phyloP scores from a whole-genome alignment of 345 rosid genomes.

The Corchorus olitorius region DNA sequence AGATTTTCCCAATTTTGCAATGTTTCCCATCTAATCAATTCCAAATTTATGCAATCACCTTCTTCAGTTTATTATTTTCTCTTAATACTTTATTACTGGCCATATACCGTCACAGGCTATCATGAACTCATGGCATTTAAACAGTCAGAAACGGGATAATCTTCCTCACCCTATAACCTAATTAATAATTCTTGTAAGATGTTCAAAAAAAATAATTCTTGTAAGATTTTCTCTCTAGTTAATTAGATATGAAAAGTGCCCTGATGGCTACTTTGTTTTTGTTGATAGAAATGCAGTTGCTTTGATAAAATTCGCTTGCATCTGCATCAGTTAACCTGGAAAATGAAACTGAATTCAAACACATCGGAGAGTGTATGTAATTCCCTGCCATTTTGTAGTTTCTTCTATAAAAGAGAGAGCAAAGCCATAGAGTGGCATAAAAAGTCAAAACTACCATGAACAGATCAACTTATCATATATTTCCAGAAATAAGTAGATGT shows the following conservation, averaged over 20 bases:
- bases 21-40: neutral
- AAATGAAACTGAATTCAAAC: neutral
- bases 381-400: neutral
- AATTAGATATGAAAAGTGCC: neutral
- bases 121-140: neutral
- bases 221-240: too few relatives aligned
- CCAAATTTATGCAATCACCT: neutral
- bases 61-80: neutral
- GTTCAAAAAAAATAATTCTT: too few relatives aligned
- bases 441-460: neutral
- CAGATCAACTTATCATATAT: neutral
- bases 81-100: neutral
- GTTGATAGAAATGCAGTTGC: neutral
- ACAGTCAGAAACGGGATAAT: neutral
- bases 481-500: neutral
- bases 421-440: neutral
- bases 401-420: neutral
- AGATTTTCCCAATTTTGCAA: neutral
- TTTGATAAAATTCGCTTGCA: neutral
- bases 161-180: too few relatives aligned
- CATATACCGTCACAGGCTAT: neutral
- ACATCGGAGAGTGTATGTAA: neutral
- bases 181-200: too few relatives aligned
- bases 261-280: neutral
- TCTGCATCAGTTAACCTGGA: neutral